Evolutionary conservation across 2,329 filamentous ascomycete species (phyloP).

Genomic region (Elsinoe batatas): DNA sequence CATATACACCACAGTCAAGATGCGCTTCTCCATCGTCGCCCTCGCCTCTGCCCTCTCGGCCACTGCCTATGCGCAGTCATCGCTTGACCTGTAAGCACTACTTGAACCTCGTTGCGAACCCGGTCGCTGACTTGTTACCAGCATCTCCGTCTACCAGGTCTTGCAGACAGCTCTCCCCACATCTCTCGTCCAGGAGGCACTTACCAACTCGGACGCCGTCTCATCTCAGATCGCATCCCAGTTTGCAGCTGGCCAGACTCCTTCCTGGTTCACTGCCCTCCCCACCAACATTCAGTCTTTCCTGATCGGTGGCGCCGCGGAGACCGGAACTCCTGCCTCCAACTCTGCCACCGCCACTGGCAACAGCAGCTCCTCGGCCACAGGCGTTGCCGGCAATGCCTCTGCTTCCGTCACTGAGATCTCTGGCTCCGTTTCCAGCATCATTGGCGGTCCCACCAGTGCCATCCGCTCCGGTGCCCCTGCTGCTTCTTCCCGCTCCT

Average conservation of each 20-base stretch:
- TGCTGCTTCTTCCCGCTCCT: conserved; percentile 14
- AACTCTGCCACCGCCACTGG: conserved; percentile 15
- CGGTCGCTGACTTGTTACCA: conserved; percentile 16
- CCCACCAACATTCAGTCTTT: conserved; percentile 37
- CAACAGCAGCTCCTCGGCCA: conserved; percentile 13
- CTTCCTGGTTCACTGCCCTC: conserved; percentile 37
- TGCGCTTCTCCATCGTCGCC: conserved; percentile 23
- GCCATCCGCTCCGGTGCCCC: conserved; percentile 14
- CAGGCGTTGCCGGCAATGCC: conserved; percentile 7
- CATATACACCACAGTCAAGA: conserved; percentile 17
- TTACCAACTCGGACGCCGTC: conserved; percentile 34
- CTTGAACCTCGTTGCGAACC: neutral
- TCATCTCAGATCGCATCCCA: conserved; percentile 34
- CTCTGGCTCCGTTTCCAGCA: conserved; percentile 11
- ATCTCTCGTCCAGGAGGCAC: conserved; percentile 30
- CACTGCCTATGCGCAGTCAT: conserved; percentile 18
- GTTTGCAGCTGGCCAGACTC: conserved; percentile 34
- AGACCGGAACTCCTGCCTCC: conserved; percentile 17
- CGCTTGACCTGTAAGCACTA: conserved; percentile 11
- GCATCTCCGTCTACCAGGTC: conserved; percentile 32
- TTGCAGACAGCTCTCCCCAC: conserved; percentile 37
- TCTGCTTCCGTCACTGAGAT: neutral
- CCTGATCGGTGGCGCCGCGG: conserved; percentile 25
- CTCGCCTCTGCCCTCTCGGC: conserved; percentile 20
- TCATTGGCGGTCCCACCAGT: conserved; percentile 7